Percentiles rank a stretch among this genome's conserved stretches.
Evolutionary conservation across 805 yeast genomes (phyloP).

Genomic region (Wickerhamiella galacta): DNA sequence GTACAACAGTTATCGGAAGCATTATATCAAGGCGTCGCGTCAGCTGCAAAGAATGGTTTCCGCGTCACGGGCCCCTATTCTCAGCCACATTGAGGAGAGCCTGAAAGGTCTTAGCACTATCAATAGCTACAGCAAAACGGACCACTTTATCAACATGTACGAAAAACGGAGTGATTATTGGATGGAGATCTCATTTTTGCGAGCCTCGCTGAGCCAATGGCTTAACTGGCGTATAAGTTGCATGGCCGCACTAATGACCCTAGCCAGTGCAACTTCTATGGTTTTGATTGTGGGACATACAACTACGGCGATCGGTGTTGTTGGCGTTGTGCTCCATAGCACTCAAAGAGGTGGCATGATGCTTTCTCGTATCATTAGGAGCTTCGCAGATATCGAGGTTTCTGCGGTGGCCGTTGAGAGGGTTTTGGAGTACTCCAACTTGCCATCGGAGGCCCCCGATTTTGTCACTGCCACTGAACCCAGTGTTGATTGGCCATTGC

Average conservation of each 20-base stretch:
- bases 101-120: slow-evolving; percentile 54
- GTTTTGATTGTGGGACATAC: slow-evolving; percentile 35
- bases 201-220: slow-evolving; percentile 34
- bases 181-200: slow-evolving; percentile 37
- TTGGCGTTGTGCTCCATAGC: slow-evolving; percentile 77
- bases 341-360: slow-evolving; percentile 72
- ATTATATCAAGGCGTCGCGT: slow-evolving; percentile 45
- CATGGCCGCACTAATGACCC: slow-evolving; percentile 64
- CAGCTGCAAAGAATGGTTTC: slow-evolving; percentile 54
- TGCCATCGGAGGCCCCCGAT: slow-evolving; percentile 73
- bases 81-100: slow-evolving; percentile 62
- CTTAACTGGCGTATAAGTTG: slow-evolving; percentile 86
- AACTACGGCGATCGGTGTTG: slow-evolving; percentile 71
- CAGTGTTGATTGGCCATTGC: slow-evolving; percentile 45
- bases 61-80: slow-evolving; percentile 49
- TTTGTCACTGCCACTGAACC: slow-evolving; percentile 50
- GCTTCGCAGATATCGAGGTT: slow-evolving; percentile 84
- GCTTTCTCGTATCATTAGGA: slow-evolving; percentile 75
- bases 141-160: slow-evolving; percentile 36
- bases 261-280: slow-evolving; percentile 61
- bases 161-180: slow-evolving; percentile 18
- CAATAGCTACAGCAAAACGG: slow-evolving; percentile 42
- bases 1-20: slow-evolving; percentile 45
- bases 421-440: slow-evolving; percentile 36
- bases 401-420: slow-evolving; percentile 76